Conservation (phyloP, 2,329 filamentous ascomycete species). For the Dryadomyces quercus-mongolicae region DNA sequence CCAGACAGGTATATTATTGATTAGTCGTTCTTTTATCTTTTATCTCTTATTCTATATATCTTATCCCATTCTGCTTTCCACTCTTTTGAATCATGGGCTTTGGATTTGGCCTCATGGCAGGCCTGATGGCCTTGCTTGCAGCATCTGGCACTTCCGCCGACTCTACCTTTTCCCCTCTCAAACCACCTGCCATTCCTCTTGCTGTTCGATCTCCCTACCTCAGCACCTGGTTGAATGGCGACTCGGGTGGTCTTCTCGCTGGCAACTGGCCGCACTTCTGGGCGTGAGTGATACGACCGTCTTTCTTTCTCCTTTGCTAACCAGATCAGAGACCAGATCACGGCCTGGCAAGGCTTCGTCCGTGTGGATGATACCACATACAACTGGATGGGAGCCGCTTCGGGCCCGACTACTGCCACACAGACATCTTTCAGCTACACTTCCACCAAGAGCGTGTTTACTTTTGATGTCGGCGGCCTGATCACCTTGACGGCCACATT, state of each 20-base stretch:
- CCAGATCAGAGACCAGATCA: conserved; percentile 33
- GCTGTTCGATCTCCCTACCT: conserved; percentile 67
- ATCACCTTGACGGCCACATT: conserved; percentile 58
- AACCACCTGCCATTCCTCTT: conserved; percentile 38
- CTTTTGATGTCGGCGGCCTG: conserved; percentile 47
- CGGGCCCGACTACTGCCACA: conserved; percentile 34
- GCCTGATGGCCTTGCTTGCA: neutral
- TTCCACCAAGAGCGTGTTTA: conserved; percentile 59
- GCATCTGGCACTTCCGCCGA: neutral
- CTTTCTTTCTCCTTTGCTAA: neutral
- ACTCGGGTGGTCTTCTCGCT: conserved; percentile 52
- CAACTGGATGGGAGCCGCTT: conserved; percentile 54
- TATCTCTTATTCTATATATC: neutral
- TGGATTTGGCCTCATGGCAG: neutral
- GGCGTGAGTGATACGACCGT: conserved; percentile 36
- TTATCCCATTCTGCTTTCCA: neutral
- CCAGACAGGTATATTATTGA: neutral
- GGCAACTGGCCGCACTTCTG: conserved; percentile 60
- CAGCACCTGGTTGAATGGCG: conserved; percentile 55
- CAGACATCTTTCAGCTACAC: conserved; percentile 59
- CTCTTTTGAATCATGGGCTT: neutral
- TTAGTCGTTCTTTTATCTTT: neutral
- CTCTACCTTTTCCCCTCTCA: conserved; percentile 18
- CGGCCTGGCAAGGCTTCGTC: conserved; percentile 58
- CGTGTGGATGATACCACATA: conserved; percentile 52